Evolutionary conservation across 495 filamentous ascomycete species (phyloP).

Genomic region (Annulohypoxylon maeteangense): DNA sequence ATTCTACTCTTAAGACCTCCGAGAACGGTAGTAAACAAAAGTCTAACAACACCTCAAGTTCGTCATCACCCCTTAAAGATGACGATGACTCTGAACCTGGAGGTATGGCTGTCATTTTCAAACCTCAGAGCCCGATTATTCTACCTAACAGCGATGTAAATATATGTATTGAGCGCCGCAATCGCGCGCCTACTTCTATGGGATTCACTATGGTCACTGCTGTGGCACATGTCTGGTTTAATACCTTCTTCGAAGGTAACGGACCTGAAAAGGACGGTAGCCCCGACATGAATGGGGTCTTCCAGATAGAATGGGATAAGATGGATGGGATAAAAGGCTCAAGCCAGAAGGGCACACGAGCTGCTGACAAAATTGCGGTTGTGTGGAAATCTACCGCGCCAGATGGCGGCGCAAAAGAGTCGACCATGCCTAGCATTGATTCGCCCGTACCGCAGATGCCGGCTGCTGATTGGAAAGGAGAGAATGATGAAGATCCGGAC

Average conservation of each 20-base stretch:
- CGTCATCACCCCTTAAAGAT: constrained; percentile 18
- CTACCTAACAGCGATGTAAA: constrained; percentile 87
- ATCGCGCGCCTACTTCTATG: constrained; percentile 77
- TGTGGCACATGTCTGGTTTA: constrained; percentile 96
- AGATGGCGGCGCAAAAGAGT: constrained; percentile 44
- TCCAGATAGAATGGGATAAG: constrained; percentile 69
- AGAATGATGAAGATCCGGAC: constrained; percentile 54
- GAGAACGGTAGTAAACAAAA: constrained; percentile 3
- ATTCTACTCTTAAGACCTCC: constrained; percentile 6
- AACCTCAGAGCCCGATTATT: constrained; percentile 67
- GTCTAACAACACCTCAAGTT: background rate
- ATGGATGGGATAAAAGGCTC: constrained; percentile 80
- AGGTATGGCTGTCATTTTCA: constrained; percentile 78
- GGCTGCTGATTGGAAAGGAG: constrained; percentile 77
- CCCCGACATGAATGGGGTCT: constrained; percentile 63
- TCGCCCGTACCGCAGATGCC: constrained; percentile 73
- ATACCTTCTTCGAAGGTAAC: constrained; percentile 89
- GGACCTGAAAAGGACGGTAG: constrained; percentile 67
- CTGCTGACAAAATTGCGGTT: constrained; percentile 85
- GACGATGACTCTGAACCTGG: constrained; percentile 56
- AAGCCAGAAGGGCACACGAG: constrained; percentile 78
- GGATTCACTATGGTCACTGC: constrained; percentile 90
- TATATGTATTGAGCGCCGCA: constrained; percentile 80
- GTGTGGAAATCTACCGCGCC: constrained; percentile 71
- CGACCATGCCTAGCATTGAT: constrained; percentile 67